Evolutionary conservation across 768 basidiomycete genomes (phyloP).

Genomic region (Tricholoma sp.): DNA sequence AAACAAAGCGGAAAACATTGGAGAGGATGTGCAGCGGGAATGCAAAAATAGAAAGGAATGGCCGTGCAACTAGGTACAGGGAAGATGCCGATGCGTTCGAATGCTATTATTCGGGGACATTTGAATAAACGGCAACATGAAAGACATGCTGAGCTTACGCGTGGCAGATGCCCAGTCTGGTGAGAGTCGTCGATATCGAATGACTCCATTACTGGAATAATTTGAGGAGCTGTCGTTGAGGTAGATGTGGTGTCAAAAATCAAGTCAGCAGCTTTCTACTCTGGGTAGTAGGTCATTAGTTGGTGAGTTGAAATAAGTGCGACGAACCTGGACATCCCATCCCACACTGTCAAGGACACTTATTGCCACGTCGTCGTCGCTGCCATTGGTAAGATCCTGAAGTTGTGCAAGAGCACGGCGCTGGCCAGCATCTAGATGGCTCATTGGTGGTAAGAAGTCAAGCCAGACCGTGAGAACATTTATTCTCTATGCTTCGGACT

Average conservation of each 20-base stretch:
- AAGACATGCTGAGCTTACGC: conserved; percentile 10
- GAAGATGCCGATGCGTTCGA: conserved; percentile 13
- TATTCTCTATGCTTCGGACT: conserved; percentile 7
- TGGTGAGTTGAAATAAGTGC: background rate
- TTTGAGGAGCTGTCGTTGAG: conserved; percentile 10
- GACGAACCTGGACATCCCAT: conserved; percentile 65
- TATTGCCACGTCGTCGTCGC: conserved; percentile 59
- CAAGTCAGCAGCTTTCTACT: conserved; percentile 54
- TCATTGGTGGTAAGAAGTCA: conserved; percentile 8
- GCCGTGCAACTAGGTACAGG: conserved; percentile 21
- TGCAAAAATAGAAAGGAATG: conserved; percentile 45
- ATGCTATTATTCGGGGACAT: conserved; percentile 8
- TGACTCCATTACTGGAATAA: conserved; percentile 23
- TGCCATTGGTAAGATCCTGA: conserved; percentile 52
- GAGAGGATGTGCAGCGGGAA: conserved; percentile 59
- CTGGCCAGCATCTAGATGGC: conserved; percentile 14
- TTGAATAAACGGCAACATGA: background rate
- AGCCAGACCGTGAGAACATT: background rate
- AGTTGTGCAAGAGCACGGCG: conserved; percentile 39
- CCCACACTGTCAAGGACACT: conserved; percentile 54
- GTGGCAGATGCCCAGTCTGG: conserved; percentile 22
- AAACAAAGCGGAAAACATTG: conserved; percentile 58
- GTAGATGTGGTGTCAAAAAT: conserved; percentile 40
- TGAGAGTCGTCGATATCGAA: conserved; percentile 53
- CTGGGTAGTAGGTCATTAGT: background rate